phyloP scores from a whole-genome alignment of 768 basidiomycete species.

The Suillus brevipes region DNA sequence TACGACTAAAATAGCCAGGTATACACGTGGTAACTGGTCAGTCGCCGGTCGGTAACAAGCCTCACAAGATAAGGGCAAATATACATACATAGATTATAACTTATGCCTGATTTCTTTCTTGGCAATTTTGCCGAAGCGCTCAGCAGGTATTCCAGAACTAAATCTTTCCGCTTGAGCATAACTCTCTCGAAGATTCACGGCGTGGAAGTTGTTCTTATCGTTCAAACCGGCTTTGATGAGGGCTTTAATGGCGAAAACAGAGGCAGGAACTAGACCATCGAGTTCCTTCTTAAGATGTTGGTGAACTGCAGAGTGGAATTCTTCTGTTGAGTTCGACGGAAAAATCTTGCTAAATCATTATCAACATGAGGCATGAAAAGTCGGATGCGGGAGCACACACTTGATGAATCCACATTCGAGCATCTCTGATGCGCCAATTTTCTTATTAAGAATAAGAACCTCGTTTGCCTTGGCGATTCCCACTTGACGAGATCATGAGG shows the following conservation, averaged over 20 bases:
- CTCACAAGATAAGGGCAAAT: background rate
- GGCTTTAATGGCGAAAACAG: constrained; percentile 52
- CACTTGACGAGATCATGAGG: constrained; percentile 42
- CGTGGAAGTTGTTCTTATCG: constrained; percentile 65
- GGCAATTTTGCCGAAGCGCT: constrained; percentile 57
- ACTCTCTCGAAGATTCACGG: constrained; percentile 65
- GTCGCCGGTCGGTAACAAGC: background rate
- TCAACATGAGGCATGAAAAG: constrained; percentile 1
- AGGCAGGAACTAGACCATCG: constrained; percentile 54
- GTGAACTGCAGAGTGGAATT: constrained; percentile 56
- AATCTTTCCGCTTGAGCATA: constrained; percentile 70
- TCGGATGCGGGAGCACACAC: constrained; percentile 34
- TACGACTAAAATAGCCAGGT: constrained; percentile 6
- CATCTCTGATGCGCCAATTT: constrained; percentile 58
- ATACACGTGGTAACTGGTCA: background rate
- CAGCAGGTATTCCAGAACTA: constrained; percentile 55
- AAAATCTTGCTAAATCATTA: constrained; percentile 52
- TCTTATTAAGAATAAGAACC: constrained; percentile 69
- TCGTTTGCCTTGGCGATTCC: constrained; percentile 71
- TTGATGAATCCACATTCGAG: constrained; percentile 64
- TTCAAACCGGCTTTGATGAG: constrained; percentile 56
- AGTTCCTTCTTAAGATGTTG: constrained; percentile 52
- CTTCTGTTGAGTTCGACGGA: constrained; percentile 47
- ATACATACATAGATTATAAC: constrained; percentile 34
- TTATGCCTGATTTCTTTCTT: constrained; percentile 68